Evolutionary conservation across 768 basidiomycete genomes (phyloP).

Genomic region (Agrocybe chaxingu): DNA sequence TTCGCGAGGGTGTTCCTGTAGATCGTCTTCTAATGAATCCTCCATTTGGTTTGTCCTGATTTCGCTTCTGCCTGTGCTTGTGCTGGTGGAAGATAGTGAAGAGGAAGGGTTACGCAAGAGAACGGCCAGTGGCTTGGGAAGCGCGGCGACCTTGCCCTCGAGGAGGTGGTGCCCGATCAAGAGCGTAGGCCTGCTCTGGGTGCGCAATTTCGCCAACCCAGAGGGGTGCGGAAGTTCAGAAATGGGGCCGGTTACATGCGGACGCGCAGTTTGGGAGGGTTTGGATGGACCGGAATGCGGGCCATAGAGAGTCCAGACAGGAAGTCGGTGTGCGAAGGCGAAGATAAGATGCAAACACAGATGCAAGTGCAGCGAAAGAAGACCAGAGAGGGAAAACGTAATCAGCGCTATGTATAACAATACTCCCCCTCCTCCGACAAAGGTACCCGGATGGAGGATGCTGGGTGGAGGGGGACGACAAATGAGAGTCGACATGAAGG

Average conservation of each 20-base stretch:
- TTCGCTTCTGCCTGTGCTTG: slow-evolving; percentile 1
- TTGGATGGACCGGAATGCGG: too few relatives aligned
- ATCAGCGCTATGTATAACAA: too few relatives aligned
- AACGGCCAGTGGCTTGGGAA: slow-evolving; percentile 82
- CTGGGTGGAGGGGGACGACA: background rate
- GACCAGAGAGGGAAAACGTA: background rate
- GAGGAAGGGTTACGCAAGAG: slow-evolving; percentile 39
- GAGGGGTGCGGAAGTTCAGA: background rate
- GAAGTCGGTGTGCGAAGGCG: too few relatives aligned
- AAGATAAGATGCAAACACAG: background rate
- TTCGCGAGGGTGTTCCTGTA: background rate
- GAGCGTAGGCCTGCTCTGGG: slow-evolving; percentile 74
- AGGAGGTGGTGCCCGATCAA: slow-evolving; percentile 86
- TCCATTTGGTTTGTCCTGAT: slow-evolving; percentile 5
- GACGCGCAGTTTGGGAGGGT: too few relatives aligned
- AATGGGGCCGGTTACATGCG: background rate
- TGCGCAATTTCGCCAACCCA: background rate
- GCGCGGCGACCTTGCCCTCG: slow-evolving; percentile 75
- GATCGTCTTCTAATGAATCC: slow-evolving; percentile 12
- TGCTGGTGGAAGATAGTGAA: too few relatives aligned
- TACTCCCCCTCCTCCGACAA: too few relatives aligned
- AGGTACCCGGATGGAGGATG: background rate
- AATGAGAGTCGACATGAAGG: background rate
- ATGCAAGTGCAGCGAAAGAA: background rate
- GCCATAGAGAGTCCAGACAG: too few relatives aligned